phyloP scores from a whole-genome alignment of 805 yeast species.

The Teunomyces atbi region DNA sequence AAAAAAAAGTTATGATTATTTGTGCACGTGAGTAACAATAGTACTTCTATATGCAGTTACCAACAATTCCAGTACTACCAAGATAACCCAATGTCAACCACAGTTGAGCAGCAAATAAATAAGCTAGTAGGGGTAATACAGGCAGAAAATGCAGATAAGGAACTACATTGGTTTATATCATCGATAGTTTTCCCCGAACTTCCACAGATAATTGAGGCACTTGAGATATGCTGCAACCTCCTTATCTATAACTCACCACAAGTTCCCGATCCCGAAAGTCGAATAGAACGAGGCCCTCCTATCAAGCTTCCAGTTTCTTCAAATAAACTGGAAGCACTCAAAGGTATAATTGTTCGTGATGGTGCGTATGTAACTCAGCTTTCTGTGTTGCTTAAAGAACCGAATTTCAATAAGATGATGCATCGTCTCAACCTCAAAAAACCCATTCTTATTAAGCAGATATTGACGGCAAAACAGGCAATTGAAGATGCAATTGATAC shows the following conservation, averaged over 20 bases:
- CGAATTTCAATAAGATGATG: slow-evolving; percentile 35
- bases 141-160: slow-evolving; percentile 18
- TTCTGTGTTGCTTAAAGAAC: slow-evolving; percentile 39
- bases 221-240: slow-evolving; percentile 36
- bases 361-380: slow-evolving; percentile 53
- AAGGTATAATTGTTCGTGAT: slow-evolving; percentile 59
- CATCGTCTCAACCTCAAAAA: slow-evolving; percentile 25
- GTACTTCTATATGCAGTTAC: not conserved
- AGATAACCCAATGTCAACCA: not conserved
- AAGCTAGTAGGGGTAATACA: not conserved
- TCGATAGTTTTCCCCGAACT: slow-evolving; percentile 26
- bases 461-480: slow-evolving; percentile 43
- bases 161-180: slow-evolving; percentile 32
- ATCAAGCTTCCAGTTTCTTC: slow-evolving; percentile 60
- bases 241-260: slow-evolving; percentile 37
- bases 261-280: slow-evolving; percentile 25
- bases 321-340: slow-evolving; percentile 52
- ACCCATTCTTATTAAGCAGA: slow-evolving; percentile 41
- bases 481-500: slow-evolving; percentile 19
- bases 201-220: slow-evolving; percentile 36
- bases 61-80: not conserved
- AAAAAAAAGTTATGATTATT: not conserved
- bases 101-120: slow-evolving; percentile 10
- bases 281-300: slow-evolving; percentile 36
- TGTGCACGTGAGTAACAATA: not conserved